Evolutionary conservation across 2,329 filamentous ascomycete genomes (phyloP), one percentile per base, ranked within the genome.

Genomic region (Fusarium hainanense): DNA sequence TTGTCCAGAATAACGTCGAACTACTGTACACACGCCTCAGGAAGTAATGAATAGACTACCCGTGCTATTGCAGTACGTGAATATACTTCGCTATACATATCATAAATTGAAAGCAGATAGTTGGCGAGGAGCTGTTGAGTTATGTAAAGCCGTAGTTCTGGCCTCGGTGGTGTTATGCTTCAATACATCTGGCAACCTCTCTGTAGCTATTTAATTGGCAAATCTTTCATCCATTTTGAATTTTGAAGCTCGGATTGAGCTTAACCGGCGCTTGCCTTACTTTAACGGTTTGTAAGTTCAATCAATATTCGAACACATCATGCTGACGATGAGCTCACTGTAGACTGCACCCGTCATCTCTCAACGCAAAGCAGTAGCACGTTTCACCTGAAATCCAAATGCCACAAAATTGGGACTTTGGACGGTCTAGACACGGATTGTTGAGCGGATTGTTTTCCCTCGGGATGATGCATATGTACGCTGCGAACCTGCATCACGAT

Each of bases 91-190:
- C 14, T 7, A 6, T 21, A 51, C 49, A 20, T 37, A n/a, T 18
- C 18, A 37, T 12, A 10, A 11, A n/a, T n/a, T 11, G 18, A 12
- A 7, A 37, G 10, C 18, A 37, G 3, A 37, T n/a, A 37, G 34
- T 37, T 34, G n/a, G 28, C 11, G n/a, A 30, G 32, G 23, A 4
- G 34, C 12, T 6, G 2, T 37, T 37, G 34, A 4, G 34, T 30
- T 63, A 34, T 20, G 25, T 37, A 20, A 42, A 23, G 28, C 20
- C 23, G 20, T 21, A 27, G 14, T 32, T 48, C 30, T 21, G 20
- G 30, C 23, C 28, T 34, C 16, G 47, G 58, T 42, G 34, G 48
- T 56, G 48, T 43, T 20, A 25, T 54, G 23, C 28, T 62, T 56
- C n/a, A n/a, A 48, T 21, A 34, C 20, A 18, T 7, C 9, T 37